Evolutionary conservation across 345 rosid genomes (phyloP).

Genomic region (Microthlaspi erraticum): DNA sequence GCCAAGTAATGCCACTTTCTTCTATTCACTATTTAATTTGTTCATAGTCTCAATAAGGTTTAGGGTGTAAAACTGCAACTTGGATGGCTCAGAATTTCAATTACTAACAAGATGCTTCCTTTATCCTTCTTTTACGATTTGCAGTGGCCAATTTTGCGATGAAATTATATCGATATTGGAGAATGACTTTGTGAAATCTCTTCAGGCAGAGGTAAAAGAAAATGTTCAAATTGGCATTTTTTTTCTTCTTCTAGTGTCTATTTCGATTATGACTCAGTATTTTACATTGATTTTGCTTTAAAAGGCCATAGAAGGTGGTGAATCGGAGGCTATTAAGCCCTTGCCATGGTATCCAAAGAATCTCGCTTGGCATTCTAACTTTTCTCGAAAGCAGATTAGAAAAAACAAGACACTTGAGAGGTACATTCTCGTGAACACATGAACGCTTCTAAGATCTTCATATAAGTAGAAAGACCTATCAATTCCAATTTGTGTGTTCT

Average conservation of each 20-base stretch:
- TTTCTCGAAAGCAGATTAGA: constrained; percentile 89
- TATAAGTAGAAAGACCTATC: too few relatives aligned
- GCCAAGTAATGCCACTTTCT: constrained; percentile 57
- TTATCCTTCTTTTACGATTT: constrained; percentile 3
- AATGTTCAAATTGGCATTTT: constrained; percentile 18
- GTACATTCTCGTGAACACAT: constrained; percentile 45
- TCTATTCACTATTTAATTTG: not conserved
- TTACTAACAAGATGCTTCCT: not conserved
- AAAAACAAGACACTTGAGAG: constrained; percentile 91
- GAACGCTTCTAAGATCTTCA: not conserved
- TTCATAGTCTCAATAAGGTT: constrained; percentile 11
- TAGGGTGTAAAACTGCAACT: constrained; percentile 15
- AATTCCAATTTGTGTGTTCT: not conserved
- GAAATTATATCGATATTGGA: constrained; percentile 76
- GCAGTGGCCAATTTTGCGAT: constrained; percentile 79
- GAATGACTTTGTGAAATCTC: constrained; percentile 82
- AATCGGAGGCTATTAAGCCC: constrained; percentile 76
- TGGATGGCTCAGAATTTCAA: not conserved
- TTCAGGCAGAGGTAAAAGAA: constrained; percentile 65
- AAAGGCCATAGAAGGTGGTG: constrained; percentile 72
- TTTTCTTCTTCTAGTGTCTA: too few relatives aligned
- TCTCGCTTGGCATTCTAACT: constrained; percentile 94
- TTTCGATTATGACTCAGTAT: not conserved
- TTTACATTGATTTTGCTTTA: not conserved
- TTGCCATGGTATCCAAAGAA: constrained; percentile 90